These are phyloP conservation scores for Excoecaria agallocha DNA, from an alignment of 345 rosid species.

Conservation along the genomic window DNA sequence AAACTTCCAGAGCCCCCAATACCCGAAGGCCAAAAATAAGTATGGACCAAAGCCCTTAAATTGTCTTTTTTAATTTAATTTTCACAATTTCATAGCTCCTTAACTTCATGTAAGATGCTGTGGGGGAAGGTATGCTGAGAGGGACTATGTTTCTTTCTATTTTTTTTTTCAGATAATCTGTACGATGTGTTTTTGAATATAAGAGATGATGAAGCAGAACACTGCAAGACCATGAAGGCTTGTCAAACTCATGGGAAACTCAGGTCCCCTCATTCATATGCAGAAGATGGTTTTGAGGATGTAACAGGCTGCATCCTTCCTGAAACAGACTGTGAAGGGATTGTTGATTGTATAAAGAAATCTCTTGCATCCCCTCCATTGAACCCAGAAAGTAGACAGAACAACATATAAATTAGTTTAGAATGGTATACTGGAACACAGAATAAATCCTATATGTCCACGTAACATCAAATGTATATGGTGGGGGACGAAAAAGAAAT, in stretches of 20 bases:
- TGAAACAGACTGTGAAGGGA: conserved; percentile 74
- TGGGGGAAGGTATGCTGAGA: not conserved
- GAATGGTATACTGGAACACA: not conserved
- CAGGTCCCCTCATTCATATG: conserved; percentile 75
- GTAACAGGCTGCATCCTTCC: conserved; percentile 45
- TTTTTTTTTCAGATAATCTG: conserved; percentile 55
- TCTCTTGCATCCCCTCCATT: conserved; percentile 41
- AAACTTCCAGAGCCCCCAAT: conserved; percentile 75
- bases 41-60: conserved; percentile 16
- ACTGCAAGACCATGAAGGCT: conserved; percentile 93
- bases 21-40: conserved; percentile 95
- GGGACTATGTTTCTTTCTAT: not conserved
- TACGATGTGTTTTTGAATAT: conserved; percentile 86
- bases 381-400: not conserved
- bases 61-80: not conserved
- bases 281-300: conserved; percentile 41
- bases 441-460: not conserved
- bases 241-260: conserved; percentile 88
- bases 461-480: too few relatives aligned
- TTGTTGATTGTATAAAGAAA: conserved; percentile 76
- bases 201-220: conserved; percentile 97
- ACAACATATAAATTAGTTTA: not conserved
- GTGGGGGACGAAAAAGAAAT: too few relatives aligned
- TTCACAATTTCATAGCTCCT: not conserved
- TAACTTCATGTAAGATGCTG: not conserved